These are phyloP conservation scores for Whalleya microplaca DNA, from an alignment of 2,329 filamentous ascomycete genomes.

Conservation along the genomic window DNA sequence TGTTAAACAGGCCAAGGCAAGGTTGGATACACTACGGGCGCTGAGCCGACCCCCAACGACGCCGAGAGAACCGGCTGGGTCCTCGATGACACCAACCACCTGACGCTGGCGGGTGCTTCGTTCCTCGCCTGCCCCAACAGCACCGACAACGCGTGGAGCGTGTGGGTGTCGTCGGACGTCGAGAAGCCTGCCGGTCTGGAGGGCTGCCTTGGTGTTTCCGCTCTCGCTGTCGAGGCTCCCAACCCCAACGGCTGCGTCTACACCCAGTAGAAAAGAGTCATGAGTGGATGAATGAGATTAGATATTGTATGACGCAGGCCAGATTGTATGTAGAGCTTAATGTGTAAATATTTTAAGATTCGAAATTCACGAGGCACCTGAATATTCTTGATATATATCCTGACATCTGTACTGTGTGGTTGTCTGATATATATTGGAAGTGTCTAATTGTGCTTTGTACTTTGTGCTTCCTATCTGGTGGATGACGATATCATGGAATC, in stretches of 20 bases:
- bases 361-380: too few species aligned
- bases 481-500: too few species aligned
- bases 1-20: constrained; percentile 51
- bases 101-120: constrained; percentile 48
- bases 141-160: constrained; percentile 46
- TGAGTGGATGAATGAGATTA: neutral
- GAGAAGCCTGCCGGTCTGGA: constrained; percentile 41
- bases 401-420: too few species aligned
- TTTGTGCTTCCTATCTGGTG: too few species aligned
- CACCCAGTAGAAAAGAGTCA: constrained; percentile 10
- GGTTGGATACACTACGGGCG: constrained; percentile 56
- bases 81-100: constrained; percentile 46
- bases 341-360: too few species aligned
- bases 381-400: too few species aligned
- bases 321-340: too few species aligned
- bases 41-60: constrained; percentile 42
- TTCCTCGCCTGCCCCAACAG: constrained; percentile 58
- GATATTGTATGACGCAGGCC: too few species aligned
- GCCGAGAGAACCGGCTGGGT: constrained; percentile 52
- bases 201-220: constrained; percentile 42
- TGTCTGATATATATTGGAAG: too few species aligned
- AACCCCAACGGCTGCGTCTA: constrained; percentile 45
- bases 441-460: too few species aligned
- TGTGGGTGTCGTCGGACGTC: constrained; percentile 36
- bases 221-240: constrained; percentile 34